Conservation (phyloP, 2,329 filamentous ascomycete genomes). For the Neonectria hederae region DNA sequence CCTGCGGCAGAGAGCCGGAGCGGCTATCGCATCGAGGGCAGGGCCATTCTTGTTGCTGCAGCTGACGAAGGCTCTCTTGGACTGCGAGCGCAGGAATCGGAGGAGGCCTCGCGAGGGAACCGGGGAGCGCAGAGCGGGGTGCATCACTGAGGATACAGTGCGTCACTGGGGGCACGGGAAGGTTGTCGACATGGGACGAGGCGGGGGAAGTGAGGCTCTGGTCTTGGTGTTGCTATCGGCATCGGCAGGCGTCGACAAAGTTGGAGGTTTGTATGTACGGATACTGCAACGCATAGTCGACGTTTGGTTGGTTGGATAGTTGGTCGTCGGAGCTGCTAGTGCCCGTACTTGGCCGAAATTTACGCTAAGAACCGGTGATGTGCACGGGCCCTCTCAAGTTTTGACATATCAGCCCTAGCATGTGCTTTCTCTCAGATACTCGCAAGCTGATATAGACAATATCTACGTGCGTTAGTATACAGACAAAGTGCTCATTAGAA, state of each 20-base stretch:
- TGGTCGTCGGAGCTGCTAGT: not conserved
- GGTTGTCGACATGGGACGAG: constrained; percentile 28
- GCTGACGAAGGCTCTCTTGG: constrained; percentile 66
- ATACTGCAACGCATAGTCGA: not conserved
- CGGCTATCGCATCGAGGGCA: constrained; percentile 15
- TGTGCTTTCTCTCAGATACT: not conserved
- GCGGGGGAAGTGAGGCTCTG: constrained; percentile 7
- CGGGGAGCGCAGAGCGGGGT: constrained; percentile 53
- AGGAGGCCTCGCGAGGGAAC: constrained; percentile 69
- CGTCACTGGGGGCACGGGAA: constrained; percentile 24
- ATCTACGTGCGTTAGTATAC: not conserved
- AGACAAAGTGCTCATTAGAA: not conserved
- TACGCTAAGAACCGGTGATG: constrained; percentile 11
- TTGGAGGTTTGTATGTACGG: constrained; percentile 23
- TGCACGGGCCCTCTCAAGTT: constrained; percentile 22
- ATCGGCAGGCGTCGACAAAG: constrained; percentile 17
- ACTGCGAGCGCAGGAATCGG: constrained; percentile 77
- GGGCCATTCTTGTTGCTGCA: constrained; percentile 54
- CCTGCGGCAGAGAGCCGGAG: constrained; percentile 31
- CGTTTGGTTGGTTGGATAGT: constrained; percentile 18
- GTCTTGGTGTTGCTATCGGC: constrained; percentile 12
- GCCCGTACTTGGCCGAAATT: constrained; percentile 25
- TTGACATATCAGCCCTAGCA: not conserved
- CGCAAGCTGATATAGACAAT: not conserved
- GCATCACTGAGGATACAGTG: constrained; percentile 51